Evolutionary conservation across 179 eudicot species (phyloP), one percentile per base, ranked within the genome.

Genomic region (Beta macrorhiza): DNA sequence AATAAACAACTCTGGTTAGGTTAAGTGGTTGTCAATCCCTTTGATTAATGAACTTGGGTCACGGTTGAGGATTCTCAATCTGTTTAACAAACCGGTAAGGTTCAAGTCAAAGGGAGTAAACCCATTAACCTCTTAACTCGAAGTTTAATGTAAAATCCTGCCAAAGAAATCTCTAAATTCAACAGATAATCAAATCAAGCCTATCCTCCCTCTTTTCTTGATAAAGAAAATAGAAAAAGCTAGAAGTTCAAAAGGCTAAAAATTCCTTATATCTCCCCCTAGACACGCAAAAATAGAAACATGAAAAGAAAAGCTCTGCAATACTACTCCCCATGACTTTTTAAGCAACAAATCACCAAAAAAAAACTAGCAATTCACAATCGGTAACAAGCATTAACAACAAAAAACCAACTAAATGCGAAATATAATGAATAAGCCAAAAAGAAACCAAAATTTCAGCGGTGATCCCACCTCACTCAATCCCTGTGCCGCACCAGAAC

Each of bases 401-500:
- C 37, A 45, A 73, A 51, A 73, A 37, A 53, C 37, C 14, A 37
- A 79, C 44, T 37, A 37, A 64, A 61, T 1, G 13, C 56, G 56
- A 29, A 78, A 51, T 0, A 13, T 32, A 42, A 7, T 8, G 19
- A 53, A 72, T 7, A 37, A n/a, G 51, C 32, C 42, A 37, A 80
- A 58, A 20, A 51, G 17, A 83, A 79, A 63, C 20, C 55, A 57
- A 72, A 57, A 14, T 42, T 4, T 29, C 14, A 57, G 37, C 1
- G 61, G 65, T 62, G 56, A 56, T 65, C 92, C 74, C 77, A 94
- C 99, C 99, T 96, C 99, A 89, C 99, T 96, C 81, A 96, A 87
- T 68, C 99, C 99, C 83, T 96, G 99, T 72, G 99, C 99, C 59
- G 98, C 99, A 76, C 99, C 99, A 84, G 98, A 96, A 25, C 99